These are phyloP conservation scores for Aspergillus arachidicola DNA, from an alignment of 2,329 filamentous ascomycete species.

Conservation along the genomic window DNA sequence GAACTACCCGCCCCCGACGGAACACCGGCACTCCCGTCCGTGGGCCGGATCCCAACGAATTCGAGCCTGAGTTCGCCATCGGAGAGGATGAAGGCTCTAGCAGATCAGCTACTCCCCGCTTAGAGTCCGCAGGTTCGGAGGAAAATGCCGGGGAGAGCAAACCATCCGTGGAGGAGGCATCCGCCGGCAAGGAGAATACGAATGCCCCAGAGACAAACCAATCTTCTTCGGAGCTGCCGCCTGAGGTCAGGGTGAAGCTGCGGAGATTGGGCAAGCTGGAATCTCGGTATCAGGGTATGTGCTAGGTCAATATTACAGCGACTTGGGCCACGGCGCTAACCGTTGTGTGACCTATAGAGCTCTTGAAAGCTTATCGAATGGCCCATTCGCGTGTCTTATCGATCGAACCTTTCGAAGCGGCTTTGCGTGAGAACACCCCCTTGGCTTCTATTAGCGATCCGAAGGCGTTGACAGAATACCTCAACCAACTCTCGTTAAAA, in stretches of 20 bases:
- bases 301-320: neutral
- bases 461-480: slow-evolving; percentile 80
- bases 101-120: slow-evolving; percentile 61
- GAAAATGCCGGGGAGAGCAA: slow-evolving; percentile 28
- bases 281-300: slow-evolving; percentile 77
- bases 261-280: slow-evolving; percentile 90
- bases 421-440: slow-evolving; percentile 88
- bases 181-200: slow-evolving; percentile 23
- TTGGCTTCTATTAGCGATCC: slow-evolving; percentile 86
- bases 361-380: slow-evolving; percentile 87
- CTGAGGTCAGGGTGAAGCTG: slow-evolving; percentile 74
- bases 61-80: slow-evolving; percentile 82
- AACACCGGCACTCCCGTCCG: slow-evolving; percentile 51
- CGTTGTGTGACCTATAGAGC: slow-evolving; percentile 57
- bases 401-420: slow-evolving; percentile 91
- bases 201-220: slow-evolving; percentile 25
- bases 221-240: slow-evolving; percentile 61
- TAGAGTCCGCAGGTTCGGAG: slow-evolving; percentile 43
- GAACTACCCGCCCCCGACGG: slow-evolving; percentile 35
- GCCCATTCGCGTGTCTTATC: slow-evolving; percentile 83
- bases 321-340: neutral
- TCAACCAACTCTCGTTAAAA: slow-evolving; percentile 82
- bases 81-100: slow-evolving; percentile 76
- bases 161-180: slow-evolving; percentile 21
- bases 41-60: slow-evolving; percentile 80